A percentile compares a stretch with the other conserved stretches of the same genome.
phyloP scores from a whole-genome alignment of 2,329 filamentous ascomycete genomes.

The Gliomastix tumulicola region DNA sequence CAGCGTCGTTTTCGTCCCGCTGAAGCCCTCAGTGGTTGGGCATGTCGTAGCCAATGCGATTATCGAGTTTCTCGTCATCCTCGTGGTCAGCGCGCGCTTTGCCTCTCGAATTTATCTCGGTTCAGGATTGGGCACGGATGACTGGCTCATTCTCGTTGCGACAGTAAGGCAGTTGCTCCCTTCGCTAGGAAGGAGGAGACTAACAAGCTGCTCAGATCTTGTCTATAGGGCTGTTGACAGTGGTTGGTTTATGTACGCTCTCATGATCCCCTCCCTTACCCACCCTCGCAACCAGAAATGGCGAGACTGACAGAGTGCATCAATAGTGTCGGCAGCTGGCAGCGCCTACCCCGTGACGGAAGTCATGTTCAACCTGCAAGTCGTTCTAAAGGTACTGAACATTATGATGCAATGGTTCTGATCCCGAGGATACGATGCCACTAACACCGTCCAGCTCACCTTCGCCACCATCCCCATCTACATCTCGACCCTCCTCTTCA shows the following conservation, averaged over 20 bases:
- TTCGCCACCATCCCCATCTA: neutral
- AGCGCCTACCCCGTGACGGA: too few relatives aligned
- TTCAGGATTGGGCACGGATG: neutral
- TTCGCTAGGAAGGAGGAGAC: too few relatives aligned
- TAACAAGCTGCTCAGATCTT: neutral
- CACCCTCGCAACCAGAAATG: neutral
- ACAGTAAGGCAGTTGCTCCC: neutral
- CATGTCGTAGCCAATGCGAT: too few relatives aligned
- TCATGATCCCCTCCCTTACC: neutral
- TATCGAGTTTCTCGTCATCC: too few relatives aligned
- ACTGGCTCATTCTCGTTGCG: neutral
- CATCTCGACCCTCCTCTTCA: neutral
- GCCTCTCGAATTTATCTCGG: too few relatives aligned
- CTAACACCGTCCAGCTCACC: neutral
- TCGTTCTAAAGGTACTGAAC: too few relatives aligned
- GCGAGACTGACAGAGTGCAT: neutral
- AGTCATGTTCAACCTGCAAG: too few relatives aligned
- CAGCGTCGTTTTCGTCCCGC: too few relatives aligned
- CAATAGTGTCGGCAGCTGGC: neutral
- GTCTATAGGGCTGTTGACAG: neutral
- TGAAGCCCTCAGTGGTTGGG: too few relatives aligned
- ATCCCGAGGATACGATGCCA: neutral
- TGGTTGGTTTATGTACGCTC: neutral
- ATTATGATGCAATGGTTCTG: neutral
- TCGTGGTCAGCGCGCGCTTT: too few relatives aligned